Conservation (phyloP, 2,329 filamentous ascomycete species). For the Myriosclerotinia scirpicola region DNA sequence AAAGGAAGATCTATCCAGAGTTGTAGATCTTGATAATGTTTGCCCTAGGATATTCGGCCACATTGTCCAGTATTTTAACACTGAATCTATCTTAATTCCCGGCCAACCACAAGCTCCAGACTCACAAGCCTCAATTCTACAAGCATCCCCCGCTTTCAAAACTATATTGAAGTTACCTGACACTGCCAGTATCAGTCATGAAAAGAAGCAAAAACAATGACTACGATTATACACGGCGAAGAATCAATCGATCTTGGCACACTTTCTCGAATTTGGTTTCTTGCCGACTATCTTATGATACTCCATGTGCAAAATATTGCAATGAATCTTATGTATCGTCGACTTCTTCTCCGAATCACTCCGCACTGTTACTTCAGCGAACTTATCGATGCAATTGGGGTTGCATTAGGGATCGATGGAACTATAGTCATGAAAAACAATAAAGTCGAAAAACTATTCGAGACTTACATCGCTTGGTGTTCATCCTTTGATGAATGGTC, state of each 20-base stretch:
- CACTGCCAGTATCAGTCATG: too few relatives aligned
- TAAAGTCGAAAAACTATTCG: background rate
- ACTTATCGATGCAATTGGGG: background rate
- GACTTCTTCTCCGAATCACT: background rate
- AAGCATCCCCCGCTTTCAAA: background rate
- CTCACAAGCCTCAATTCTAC: background rate
- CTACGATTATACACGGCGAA: too few relatives aligned
- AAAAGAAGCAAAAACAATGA: background rate
- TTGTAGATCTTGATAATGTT: background rate
- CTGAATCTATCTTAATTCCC: background rate
- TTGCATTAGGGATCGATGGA: background rate
- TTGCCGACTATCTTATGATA: background rate
- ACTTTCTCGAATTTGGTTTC: background rate
- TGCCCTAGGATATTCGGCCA: background rate
- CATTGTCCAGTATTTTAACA: background rate
- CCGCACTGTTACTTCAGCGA: background rate
- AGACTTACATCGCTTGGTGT: background rate
- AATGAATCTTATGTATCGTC: background rate
- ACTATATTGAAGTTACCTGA: background rate
- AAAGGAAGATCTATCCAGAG: background rate
- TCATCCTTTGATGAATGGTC: background rate
- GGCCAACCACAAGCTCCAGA: background rate
- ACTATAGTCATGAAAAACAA: background rate
- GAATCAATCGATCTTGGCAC: background rate
- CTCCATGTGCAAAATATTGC: background rate